Evolutionary conservation across 148 eudicot genomes (phyloP), one percentile per base, ranked within the genome.

Genomic region (Rhododendron kiyosumense): DNA sequence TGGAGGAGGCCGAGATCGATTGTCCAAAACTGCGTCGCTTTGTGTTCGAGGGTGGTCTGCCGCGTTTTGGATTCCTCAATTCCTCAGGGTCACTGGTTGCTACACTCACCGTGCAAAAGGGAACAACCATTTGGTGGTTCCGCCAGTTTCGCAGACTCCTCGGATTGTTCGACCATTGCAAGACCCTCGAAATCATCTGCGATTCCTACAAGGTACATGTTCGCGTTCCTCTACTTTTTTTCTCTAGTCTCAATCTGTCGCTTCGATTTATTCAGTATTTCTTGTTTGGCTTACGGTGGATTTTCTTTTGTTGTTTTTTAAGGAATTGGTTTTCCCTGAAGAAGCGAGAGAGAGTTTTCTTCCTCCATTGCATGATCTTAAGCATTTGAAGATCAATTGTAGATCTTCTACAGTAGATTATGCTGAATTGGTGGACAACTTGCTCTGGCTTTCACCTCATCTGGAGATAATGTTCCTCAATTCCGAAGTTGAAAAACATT

Each of bases 371-470:
- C 51, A 22, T 78, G 81, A 78, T 45, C 81, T 78, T 24, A 24
- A 43, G 30, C 81, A 78, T 20, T 43, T 78, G 51, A 2, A 78
- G 51, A 10, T 78, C 46, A 11, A 36, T 41, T 11, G n/a, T 43
- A 24, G 5, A 18, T 38, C 49, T 22, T 43, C 48, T 11, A 3
- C 17, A 78, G 52, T 43, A 24, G 51, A 78, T 78, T 78, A 38
- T 24, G 10, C 81, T 38, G 26, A 24, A 78, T 78, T 78, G 81
- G 17, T 78, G 52, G 81, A 78, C 46, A 78, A 22, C 26, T 78
- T 43, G 81, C 52, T 78, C 24, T 78, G 81, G 81, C 81, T 78
- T 78, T 78, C 81, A 43, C 81, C 81, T 78, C 81, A 20, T 43
- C 52, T 78, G 49, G 52, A 78, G 30, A 78, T 20, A 1, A 10